Percentiles rank a stretch among this genome's conserved stretches.
These are phyloP conservation scores for Carex arenaria DNA, from an alignment of 202 grass and related monocot genomes.

Conservation along the genomic window DNA sequence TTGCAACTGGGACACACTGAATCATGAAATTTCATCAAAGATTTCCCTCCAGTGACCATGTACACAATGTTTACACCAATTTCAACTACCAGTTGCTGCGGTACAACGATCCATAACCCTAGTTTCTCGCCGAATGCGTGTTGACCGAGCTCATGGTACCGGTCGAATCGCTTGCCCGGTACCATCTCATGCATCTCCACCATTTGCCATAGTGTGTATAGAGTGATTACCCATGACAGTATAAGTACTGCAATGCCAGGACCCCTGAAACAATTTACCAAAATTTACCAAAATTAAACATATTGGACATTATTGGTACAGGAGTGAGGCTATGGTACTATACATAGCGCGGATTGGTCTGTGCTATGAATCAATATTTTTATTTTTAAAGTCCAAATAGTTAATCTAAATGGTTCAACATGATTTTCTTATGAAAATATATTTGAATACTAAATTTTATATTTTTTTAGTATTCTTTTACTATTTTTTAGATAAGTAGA, in stretches of 20 bases:
- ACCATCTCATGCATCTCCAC: slow-evolving; percentile 97
- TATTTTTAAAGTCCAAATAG: too few relatives aligned
- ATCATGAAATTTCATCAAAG: slow-evolving; percentile 87
- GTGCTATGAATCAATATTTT: too few relatives aligned
- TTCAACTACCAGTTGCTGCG: slow-evolving; percentile 79
- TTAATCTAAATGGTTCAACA: too few relatives aligned
- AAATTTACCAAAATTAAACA: background rate
- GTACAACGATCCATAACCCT: slow-evolving; percentile 64
- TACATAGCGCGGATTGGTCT: too few relatives aligned
- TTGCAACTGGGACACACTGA: slow-evolving; percentile 61
- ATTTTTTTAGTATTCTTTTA: too few relatives aligned
- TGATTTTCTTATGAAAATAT: too few relatives aligned
- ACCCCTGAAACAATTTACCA: slow-evolving; percentile 32
- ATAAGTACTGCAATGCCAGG: slow-evolving; percentile 67
- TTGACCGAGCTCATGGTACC: slow-evolving; percentile 85
- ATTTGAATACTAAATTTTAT: too few relatives aligned
- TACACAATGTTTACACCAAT: slow-evolving; percentile 87
- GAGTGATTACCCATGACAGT: slow-evolving; percentile 77
- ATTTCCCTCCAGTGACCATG: slow-evolving; percentile 90
- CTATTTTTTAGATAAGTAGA: too few relatives aligned
- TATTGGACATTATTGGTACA: background rate
- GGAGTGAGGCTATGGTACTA: too few relatives aligned
- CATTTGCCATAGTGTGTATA: slow-evolving; percentile 95
- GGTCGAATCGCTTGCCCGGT: slow-evolving; percentile 76
- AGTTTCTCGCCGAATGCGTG: slow-evolving; percentile 74